Evolutionary conservation across 495 filamentous ascomycete genomes (phyloP).

Genomic region (Pyrenopolyporus hunteri): DNA sequence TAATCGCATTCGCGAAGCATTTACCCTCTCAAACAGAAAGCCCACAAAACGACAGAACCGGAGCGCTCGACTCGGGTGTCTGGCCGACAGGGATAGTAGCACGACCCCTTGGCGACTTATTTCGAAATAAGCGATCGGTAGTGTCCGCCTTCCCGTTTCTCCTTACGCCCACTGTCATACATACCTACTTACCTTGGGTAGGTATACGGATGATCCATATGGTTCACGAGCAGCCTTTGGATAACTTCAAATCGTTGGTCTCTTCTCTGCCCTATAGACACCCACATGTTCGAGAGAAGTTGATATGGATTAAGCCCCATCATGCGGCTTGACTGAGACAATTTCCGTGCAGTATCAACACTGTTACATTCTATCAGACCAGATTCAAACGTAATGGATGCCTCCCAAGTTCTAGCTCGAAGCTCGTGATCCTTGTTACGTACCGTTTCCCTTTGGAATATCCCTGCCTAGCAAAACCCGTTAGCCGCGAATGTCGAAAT

Average conservation of each 20-base stretch:
- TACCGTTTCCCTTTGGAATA: slow-evolving; percentile 10
- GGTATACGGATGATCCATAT: not conserved
- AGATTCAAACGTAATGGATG: slow-evolving; percentile 28
- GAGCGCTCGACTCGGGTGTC: not conserved
- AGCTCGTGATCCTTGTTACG: slow-evolving; percentile 34
- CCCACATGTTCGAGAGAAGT: not conserved
- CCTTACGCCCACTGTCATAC: not conserved
- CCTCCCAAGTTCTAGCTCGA: slow-evolving; percentile 24
- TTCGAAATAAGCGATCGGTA: slow-evolving; percentile 18
- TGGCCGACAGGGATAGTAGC: slow-evolving; percentile 30
- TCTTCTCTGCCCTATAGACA: slow-evolving; percentile 7
- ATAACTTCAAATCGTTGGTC: slow-evolving; percentile 3
- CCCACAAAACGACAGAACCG: slow-evolving; percentile 13
- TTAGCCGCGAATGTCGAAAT: slow-evolving; percentile 42
- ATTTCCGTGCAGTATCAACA: slow-evolving; percentile 31
- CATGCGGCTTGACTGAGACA: slow-evolving; percentile 27
- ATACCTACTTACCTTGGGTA: not conserved
- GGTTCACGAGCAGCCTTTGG: slow-evolving; percentile 12
- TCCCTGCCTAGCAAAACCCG: slow-evolving; percentile 29
- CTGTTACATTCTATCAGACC: slow-evolving; percentile 32
- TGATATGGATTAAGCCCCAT: slow-evolving; percentile 15
- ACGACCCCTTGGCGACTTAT: slow-evolving; percentile 29
- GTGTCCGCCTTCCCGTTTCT: not conserved
- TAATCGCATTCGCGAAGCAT: not conserved
- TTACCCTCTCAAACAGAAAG: not conserved